These are phyloP conservation scores for Termitomyces sp. DNA, from an alignment of 768 basidiomycete species.

Conservation along the genomic window DNA sequence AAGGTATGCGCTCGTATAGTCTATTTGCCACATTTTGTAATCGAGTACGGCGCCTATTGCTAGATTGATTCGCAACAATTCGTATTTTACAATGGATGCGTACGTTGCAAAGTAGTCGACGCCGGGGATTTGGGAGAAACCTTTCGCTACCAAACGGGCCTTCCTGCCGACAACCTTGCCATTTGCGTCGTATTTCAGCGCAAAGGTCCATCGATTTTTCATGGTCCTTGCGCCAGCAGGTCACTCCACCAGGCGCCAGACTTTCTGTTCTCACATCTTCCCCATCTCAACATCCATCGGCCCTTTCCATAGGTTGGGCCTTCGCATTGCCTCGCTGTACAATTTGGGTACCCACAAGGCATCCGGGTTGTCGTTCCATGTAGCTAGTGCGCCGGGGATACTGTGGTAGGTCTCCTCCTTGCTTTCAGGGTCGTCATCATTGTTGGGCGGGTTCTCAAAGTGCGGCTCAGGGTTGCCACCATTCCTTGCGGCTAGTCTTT, in stretches of 20 bases:
- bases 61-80: background rate
- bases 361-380: background rate
- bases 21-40: background rate
- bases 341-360: background rate
- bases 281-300: background rate
- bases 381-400: background rate
- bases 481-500: background rate
- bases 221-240: background rate
- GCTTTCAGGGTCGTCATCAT: background rate
- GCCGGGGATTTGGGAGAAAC: background rate
- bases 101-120: background rate
- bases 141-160: background rate
- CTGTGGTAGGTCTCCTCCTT: background rate
- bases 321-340: background rate
- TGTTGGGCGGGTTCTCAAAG: background rate
- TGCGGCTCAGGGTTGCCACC: background rate
- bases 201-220: background rate
- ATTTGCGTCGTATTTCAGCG: background rate
- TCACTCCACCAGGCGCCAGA: conserved; percentile 1
- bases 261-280: background rate
- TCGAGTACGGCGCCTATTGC: background rate
- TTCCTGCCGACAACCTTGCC: background rate
- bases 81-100: background rate
- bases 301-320: background rate
- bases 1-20: background rate